Evolutionary conservation across 306 rosid species (phyloP).

Genomic region (Prunus padus): DNA sequence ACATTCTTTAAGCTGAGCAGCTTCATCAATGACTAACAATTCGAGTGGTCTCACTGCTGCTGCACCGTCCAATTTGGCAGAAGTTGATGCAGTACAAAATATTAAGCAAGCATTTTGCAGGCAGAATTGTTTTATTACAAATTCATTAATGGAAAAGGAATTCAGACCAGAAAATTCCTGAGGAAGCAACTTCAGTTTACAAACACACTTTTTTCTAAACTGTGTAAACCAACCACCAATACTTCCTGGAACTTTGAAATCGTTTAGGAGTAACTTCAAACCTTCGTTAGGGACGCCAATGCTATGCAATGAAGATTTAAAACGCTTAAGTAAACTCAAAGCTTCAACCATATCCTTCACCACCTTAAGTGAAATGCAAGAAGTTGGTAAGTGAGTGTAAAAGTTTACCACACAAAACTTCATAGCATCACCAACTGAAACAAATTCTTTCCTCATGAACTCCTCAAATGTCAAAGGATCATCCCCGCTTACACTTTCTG

Average conservation of each 20-base stretch:
- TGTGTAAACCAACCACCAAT: too few relatives aligned
- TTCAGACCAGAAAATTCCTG: constrained; percentile 8
- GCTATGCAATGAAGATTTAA: constrained; percentile 12
- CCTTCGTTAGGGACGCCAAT: constrained; percentile 2
- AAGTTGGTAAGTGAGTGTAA: constrained; percentile 52
- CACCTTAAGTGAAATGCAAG: constrained; percentile 29
- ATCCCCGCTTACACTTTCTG: neutral
- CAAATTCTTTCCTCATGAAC: constrained; percentile 31
- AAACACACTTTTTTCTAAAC: neutral
- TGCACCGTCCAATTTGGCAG: constrained; percentile 25
- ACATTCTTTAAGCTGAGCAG: constrained; percentile 59
- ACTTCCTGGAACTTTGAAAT: constrained; percentile 8
- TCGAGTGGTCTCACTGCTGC: constrained; percentile 14
- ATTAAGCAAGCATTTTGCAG: constrained; percentile 37
- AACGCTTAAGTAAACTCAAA: constrained; percentile 24
- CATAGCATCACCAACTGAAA: constrained; percentile 15
- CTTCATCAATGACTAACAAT: constrained; percentile 52
- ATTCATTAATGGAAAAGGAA: neutral
- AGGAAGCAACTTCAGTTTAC: constrained; percentile 27
- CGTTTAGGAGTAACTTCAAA: neutral
- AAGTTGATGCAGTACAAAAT: constrained; percentile 55
- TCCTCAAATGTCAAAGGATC: constrained; percentile 29
- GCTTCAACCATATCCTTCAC: constrained; percentile 23
- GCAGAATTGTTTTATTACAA: constrained; percentile 8
- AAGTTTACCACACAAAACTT: constrained; percentile 13